Conservation (phyloP, 2,329 filamentous ascomycete species). For the Trichoderma sp. region DNA sequence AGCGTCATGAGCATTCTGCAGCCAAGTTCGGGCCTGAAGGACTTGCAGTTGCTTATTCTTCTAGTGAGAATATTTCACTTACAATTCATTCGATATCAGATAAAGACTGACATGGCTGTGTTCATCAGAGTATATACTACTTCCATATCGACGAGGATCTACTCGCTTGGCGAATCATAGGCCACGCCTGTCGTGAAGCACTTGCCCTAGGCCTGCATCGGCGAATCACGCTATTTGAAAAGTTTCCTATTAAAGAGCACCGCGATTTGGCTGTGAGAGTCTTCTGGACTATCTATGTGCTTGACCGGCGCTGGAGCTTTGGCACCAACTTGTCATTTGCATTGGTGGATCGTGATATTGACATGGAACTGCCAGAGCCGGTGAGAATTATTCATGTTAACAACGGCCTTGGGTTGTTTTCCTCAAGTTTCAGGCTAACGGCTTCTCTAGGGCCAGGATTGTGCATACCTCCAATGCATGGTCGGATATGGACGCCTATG, state of each 20-base stretch:
- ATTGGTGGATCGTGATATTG: not conserved
- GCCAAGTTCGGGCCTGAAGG: not conserved
- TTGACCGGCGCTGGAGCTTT: constrained; percentile 53
- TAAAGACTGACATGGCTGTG: not conserved
- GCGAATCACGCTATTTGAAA: constrained; percentile 35
- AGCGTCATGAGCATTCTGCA: not conserved
- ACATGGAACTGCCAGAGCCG: not conserved
- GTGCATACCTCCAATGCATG: constrained; percentile 47
- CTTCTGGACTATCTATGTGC: constrained; percentile 52
- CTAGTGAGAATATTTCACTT: not conserved
- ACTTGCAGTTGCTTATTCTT: not conserved
- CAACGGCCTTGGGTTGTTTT: not conserved
- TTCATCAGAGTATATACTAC: constrained; percentile 40
- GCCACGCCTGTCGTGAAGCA: constrained; percentile 45
- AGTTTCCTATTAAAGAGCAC: constrained; percentile 21
- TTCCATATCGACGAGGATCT: constrained; percentile 50
- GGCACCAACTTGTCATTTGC: constrained; percentile 39
- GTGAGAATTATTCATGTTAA: not conserved
- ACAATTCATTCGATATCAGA: not conserved
- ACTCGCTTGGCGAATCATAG: constrained; percentile 48
- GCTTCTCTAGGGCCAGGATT: constrained; percentile 31
- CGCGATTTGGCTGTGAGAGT: constrained; percentile 37
- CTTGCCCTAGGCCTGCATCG: constrained; percentile 50
- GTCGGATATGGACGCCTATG: constrained; percentile 47
- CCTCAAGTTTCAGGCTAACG: not conserved